These are phyloP conservation scores for Trichoderma polysporum DNA, from an alignment of 2,329 filamentous ascomycete genomes.

Conservation along the genomic window DNA sequence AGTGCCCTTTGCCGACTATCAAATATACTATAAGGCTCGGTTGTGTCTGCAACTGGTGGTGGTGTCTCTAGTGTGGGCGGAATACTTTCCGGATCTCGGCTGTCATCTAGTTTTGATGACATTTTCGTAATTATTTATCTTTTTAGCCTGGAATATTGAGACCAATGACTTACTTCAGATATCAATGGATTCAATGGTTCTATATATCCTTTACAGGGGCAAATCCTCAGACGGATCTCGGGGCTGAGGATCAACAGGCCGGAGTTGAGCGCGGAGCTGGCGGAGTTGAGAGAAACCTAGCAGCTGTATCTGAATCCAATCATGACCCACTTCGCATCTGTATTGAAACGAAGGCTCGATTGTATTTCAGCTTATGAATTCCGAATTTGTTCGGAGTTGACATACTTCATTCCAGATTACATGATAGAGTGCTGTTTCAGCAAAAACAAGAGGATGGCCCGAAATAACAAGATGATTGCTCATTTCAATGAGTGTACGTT, in stretches of 20 bases:
- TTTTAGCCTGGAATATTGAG: too few relatives aligned
- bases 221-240: background rate
- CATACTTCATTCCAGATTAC: background rate
- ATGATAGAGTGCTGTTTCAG: background rate
- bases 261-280: conserved; percentile 4
- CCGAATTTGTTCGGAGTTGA: conserved; percentile 1
- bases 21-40: conserved; percentile 49
- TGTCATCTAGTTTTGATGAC: background rate
- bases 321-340: background rate
- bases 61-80: background rate
- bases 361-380: background rate
- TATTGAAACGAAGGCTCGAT: background rate
- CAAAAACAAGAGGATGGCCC: background rate
- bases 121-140: background rate
- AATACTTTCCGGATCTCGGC: background rate
- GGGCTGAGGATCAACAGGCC: background rate
- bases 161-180: background rate
- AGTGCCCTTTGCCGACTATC: conserved; percentile 48
- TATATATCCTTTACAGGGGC: conserved; percentile 6
- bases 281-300: background rate
- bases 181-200: background rate
- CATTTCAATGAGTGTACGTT: background rate
- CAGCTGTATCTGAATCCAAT: background rate
- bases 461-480: background rate
- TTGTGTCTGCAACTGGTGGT: background rate